These are phyloP conservation scores for Sabuloglossum arenarium DNA, from an alignment of 495 filamentous ascomycete species.

Conservation along the genomic window DNA sequence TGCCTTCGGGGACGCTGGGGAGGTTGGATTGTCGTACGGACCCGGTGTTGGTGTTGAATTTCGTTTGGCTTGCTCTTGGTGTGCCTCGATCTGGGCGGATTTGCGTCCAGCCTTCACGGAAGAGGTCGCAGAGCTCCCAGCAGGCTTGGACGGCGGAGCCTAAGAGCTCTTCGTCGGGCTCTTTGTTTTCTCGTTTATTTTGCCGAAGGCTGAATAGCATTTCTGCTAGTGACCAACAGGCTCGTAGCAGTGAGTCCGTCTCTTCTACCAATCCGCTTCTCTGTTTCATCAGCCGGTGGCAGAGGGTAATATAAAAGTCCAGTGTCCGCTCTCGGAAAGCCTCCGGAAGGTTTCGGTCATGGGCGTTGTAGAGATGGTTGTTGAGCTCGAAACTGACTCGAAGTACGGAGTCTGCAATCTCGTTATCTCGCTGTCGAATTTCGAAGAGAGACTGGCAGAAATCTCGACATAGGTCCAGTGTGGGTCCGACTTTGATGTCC, in stretches of 20 bases:
- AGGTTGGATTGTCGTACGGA: slow-evolving; percentile 13
- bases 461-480: slow-evolving; percentile 69
- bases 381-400: slow-evolving; percentile 87
- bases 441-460: slow-evolving; percentile 87
- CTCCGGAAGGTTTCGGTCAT: slow-evolving; percentile 67
- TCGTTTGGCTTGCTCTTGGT: slow-evolving; percentile 50
- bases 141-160: slow-evolving; percentile 78
- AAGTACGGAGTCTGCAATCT: slow-evolving; percentile 61
- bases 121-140: slow-evolving; percentile 89
- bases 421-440: slow-evolving; percentile 50
- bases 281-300: slow-evolving; percentile 88
- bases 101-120: slow-evolving; percentile 83
- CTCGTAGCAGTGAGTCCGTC: slow-evolving; percentile 61
- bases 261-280: slow-evolving; percentile 52
- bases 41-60: slow-evolving; percentile 24
- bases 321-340: slow-evolving; percentile 76
- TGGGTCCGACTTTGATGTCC: slow-evolving; percentile 50
- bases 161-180: slow-evolving; percentile 60
- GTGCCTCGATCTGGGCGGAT: slow-evolving; percentile 70
- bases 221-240: slow-evolving; percentile 80
- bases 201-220: slow-evolving; percentile 88
- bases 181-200: slow-evolving; percentile 50
- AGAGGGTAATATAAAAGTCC: slow-evolving; percentile 85
- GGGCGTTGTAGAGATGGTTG: slow-evolving; percentile 83
- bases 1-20: slow-evolving; percentile 9